Conservation (phyloP, 23 red algal genomes). For the Agarophyton chilense region DNA sequence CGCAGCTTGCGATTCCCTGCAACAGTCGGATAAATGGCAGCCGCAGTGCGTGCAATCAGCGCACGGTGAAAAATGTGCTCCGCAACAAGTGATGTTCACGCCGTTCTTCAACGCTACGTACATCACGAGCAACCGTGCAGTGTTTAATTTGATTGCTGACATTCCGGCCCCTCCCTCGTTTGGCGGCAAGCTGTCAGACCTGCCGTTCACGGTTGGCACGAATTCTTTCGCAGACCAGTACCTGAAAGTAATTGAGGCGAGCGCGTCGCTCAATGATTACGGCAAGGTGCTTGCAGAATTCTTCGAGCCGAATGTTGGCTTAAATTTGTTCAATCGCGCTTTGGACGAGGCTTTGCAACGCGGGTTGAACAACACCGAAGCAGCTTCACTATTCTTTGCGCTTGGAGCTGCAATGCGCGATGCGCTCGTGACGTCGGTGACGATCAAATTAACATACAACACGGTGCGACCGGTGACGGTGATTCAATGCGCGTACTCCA, state of each 20-base stretch:
- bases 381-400: conserved; percentile 26
- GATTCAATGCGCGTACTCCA: conserved; percentile 31
- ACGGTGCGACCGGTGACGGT: conserved; percentile 34
- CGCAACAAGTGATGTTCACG: conserved; percentile 10
- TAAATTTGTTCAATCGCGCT: conserved; percentile 23
- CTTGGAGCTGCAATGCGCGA: conserved; percentile 30
- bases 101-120: conserved; percentile 31
- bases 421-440: neutral
- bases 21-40: conserved; percentile 30
- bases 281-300: conserved; percentile 36
- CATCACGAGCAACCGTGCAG: conserved; percentile 1
- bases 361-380: neutral
- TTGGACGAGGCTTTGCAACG: conserved; percentile 25
- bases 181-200: neutral
- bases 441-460: conserved; percentile 18
- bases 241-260: conserved; percentile 6
- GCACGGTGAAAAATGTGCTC: conserved; percentile 15
- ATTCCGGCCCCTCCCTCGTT: conserved; percentile 10
- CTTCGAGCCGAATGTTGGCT: conserved; percentile 15
- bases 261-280: conserved; percentile 9
- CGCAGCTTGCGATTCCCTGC: conserved; percentile 20
- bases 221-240: conserved; percentile 27
- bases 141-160: neutral
- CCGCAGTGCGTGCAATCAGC: conserved; percentile 38
- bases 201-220: conserved; percentile 16